Base-by-base conservation (phyloP, 805 yeast species). In the Saturnispora mendoncae region DNA sequence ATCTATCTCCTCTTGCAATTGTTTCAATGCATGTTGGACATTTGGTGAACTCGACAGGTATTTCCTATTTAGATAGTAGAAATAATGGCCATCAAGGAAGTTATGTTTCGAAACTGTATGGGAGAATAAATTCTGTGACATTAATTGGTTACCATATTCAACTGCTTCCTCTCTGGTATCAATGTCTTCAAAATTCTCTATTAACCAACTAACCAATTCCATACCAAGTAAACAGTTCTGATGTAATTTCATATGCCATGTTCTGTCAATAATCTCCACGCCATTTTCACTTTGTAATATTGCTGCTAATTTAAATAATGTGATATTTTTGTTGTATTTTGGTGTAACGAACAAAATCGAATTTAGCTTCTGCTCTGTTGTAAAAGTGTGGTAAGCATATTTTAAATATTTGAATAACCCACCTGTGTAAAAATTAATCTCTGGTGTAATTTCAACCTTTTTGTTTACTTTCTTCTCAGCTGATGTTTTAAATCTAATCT, bases 41-140 rank as follows among this genome's bases (percentile, higher is more conserved):
- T 25, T 36, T 7, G 44, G 40, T 6, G 40, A 31, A 20, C 15
- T 21, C 8, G 28, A 19, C 27, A 40, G 10, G 47, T 69, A 82
- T 24, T 79, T 81, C 1, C 74, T 72, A 17, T 68, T 69, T 39
- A 88, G 58, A 51, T 76, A 79, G 54, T 90, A 90, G 59, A 90
- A 90, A 56, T 87, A 90, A 54, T 92, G 88, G 0, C 98, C 98
- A 62, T 90, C 95, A 39, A 87, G 61, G 51, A 92, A 85, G 3
- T 82, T 76, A 56, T 90, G 97, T 26, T 90, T 71, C 34, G 75
- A 68, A 46, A 83, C 85, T 17, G 86, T 96, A 54, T 90, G 97
- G n/a, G 60, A 66, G 55, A 90, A 76, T 13, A 90, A 53, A 0
- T 83, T 83, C 37, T 67, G 67, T 7, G 75, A 71, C 94, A 86